Conservation (phyloP, 2,329 filamentous ascomycete species). For the Fusarium verticillioides region DNA sequence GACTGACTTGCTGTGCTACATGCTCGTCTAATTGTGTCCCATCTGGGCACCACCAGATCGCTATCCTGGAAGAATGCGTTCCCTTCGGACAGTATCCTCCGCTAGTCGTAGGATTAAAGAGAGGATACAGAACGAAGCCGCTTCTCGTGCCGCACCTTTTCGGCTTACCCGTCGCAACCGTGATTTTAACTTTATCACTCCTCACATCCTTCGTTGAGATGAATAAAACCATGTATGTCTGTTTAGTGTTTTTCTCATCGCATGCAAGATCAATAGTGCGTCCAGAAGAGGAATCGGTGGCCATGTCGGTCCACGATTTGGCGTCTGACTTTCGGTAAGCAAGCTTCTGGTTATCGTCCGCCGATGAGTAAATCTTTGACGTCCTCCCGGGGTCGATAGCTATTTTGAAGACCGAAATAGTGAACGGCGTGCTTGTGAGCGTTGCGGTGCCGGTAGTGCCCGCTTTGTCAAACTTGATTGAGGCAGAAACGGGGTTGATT, state of each 20-base stretch:
- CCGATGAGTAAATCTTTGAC: slow-evolving; percentile 1
- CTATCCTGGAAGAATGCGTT: slow-evolving; percentile 3
- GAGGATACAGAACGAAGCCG: slow-evolving; percentile 26
- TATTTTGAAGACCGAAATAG: slow-evolving; percentile 19
- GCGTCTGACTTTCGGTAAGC: slow-evolving; percentile 13
- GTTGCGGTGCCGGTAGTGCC: slow-evolving; percentile 14
- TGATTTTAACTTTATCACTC: slow-evolving; percentile 7
- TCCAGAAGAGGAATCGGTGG: background rate
- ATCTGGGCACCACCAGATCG: slow-evolving; percentile 26
- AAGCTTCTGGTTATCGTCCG: slow-evolving; percentile 4
- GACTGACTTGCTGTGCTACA: background rate
- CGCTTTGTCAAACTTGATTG: background rate
- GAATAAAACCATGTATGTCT: slow-evolving; percentile 2
- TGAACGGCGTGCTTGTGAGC: slow-evolving; percentile 12
- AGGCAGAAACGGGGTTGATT: background rate
- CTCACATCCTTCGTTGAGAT: slow-evolving; percentile 5
- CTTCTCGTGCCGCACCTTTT: slow-evolving; percentile 3
- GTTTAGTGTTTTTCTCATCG: background rate
- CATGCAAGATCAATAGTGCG: background rate
- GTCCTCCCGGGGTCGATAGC: background rate
- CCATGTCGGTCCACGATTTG: slow-evolving; percentile 10
- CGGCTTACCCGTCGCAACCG: background rate
- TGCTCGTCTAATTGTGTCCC: slow-evolving; percentile 14
- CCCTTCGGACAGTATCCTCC: slow-evolving; percentile 7
- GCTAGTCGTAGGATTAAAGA: background rate